A percentile compares a stretch with the other conserved stretches of the same genome.
Conservation (phyloP, 306 rosid species). For the Rosa multiflora region DNA sequence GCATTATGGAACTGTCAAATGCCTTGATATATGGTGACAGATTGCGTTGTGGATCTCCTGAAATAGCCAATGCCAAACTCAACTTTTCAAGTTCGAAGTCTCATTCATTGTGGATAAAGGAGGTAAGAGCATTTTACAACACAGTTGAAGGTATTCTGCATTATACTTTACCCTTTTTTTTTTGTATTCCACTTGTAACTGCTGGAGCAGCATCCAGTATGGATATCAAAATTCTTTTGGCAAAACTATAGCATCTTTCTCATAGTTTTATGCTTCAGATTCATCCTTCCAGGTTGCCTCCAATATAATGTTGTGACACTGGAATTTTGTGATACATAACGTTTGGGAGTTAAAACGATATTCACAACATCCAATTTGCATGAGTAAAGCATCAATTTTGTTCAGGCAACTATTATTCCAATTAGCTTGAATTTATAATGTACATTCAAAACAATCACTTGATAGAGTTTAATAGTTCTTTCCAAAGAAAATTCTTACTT, state of each 20-base stretch:
- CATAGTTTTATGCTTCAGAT: neutral
- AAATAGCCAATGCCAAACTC: slow-evolving; percentile 72
- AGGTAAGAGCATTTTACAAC: slow-evolving; percentile 41
- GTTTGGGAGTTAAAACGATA: neutral
- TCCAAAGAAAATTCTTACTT: neutral
- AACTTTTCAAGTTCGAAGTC: slow-evolving; percentile 43
- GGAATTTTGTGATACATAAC: neutral
- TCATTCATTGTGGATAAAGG: slow-evolving; percentile 64
- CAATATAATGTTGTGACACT: neutral
- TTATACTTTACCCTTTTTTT: neutral
- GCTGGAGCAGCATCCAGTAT: neutral
- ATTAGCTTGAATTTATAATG: neutral
- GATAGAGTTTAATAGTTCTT: neutral
- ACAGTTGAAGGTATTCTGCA: neutral
- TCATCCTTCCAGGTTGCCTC: neutral
- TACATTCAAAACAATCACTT: neutral
- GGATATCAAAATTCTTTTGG: neutral
- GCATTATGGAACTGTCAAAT: slow-evolving; percentile 89
- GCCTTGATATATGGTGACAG: slow-evolving; percentile 88
- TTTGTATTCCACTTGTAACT: neutral
- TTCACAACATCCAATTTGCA: neutral
- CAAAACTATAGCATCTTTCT: neutral
- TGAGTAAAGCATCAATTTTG: neutral
- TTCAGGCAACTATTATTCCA: neutral
- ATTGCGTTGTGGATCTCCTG: slow-evolving; percentile 85